A percentile compares a stretch with the other conserved stretches of the same genome.
These are phyloP conservation scores for Paratrypanosoma confusum DNA, from an alignment of 208 protist genomes.

Conservation along the genomic window DNA sequence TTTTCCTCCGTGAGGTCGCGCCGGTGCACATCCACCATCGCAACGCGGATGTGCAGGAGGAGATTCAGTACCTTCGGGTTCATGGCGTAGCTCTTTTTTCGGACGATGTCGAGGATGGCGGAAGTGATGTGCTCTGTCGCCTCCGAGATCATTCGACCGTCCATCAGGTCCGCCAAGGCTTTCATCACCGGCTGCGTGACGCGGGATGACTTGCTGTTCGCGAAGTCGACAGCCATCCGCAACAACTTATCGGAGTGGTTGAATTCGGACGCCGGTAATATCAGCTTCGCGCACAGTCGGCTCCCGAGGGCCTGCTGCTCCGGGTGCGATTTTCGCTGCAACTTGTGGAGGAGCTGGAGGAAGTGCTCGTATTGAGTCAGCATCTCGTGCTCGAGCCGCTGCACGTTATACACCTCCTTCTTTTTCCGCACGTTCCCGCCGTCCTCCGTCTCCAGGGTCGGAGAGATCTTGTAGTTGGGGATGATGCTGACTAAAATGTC, in stretches of 20 bases:
- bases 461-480: constrained; percentile 81
- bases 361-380: constrained; percentile 88
- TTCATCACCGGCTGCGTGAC: constrained; percentile 73
- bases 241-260: constrained; percentile 81
- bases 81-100: constrained; percentile 84
- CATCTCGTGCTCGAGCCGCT: constrained; percentile 84
- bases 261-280: constrained; percentile 72
- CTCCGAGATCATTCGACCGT: constrained; percentile 82
- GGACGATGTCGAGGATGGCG: constrained; percentile 76
- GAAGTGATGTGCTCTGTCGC: constrained; percentile 73
- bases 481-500: constrained; percentile 77
- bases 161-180: constrained; percentile 67
- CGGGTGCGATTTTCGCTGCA: constrained; percentile 76
- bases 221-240: constrained; percentile 66
- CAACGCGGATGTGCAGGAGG: constrained; percentile 85
- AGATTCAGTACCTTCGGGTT: constrained; percentile 84
- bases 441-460: constrained; percentile 69
- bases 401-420: constrained; percentile 86
- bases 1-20: constrained; percentile 82
- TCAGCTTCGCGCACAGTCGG: constrained; percentile 67
- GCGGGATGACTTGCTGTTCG: constrained; percentile 80
- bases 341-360: constrained; percentile 79
- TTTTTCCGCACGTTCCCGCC: constrained; percentile 67
- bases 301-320: constrained; percentile 89
- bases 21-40: constrained; percentile 85